These are phyloP conservation scores for Daldinia concentrica DNA, from an alignment of 495 filamentous ascomycete genomes.

Conservation along the genomic window DNA sequence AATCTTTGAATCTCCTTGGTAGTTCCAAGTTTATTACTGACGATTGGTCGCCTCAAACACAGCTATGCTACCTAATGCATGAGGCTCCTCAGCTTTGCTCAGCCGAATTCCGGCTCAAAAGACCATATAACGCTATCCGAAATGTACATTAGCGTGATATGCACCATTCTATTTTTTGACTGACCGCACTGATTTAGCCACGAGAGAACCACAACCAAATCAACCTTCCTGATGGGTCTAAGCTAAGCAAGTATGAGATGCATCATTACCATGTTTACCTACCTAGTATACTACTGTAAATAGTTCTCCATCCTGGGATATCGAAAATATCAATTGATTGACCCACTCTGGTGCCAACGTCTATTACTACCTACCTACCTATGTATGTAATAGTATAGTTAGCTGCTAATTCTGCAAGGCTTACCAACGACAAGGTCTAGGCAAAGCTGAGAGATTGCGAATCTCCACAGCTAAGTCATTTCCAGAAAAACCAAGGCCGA, in stretches of 20 bases:
- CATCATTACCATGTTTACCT: not conserved
- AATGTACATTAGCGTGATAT: constrained; percentile 11
- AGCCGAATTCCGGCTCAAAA: constrained; percentile 21
- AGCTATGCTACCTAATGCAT: constrained; percentile 8
- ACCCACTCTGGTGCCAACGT: not conserved
- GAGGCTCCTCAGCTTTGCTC: constrained; percentile 7
- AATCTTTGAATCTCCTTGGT: constrained; percentile 28
- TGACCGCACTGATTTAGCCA: constrained; percentile 17
- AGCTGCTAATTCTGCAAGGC: not conserved
- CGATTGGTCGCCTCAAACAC: constrained; percentile 25
- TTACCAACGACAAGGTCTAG: not conserved
- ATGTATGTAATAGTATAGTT: too few relatives aligned
- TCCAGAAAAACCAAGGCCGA: not conserved
- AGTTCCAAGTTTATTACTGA: constrained; percentile 37
- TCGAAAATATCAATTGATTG: not conserved
- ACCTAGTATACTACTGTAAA: not conserved
- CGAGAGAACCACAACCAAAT: constrained; percentile 10
- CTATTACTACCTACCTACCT: too few relatives aligned
- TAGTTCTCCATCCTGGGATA: not conserved
- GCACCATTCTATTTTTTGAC: constrained; percentile 27
- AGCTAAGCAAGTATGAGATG: constrained; percentile 9
- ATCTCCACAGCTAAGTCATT: not conserved
- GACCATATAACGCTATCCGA: not conserved
- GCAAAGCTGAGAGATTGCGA: not conserved
- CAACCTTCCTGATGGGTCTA: constrained; percentile 21